Percentiles rank a stretch among this genome's conserved stretches.
Conservation (phyloP, 2,329 filamentous ascomycete genomes). For the Beauveria medogensis region DNA sequence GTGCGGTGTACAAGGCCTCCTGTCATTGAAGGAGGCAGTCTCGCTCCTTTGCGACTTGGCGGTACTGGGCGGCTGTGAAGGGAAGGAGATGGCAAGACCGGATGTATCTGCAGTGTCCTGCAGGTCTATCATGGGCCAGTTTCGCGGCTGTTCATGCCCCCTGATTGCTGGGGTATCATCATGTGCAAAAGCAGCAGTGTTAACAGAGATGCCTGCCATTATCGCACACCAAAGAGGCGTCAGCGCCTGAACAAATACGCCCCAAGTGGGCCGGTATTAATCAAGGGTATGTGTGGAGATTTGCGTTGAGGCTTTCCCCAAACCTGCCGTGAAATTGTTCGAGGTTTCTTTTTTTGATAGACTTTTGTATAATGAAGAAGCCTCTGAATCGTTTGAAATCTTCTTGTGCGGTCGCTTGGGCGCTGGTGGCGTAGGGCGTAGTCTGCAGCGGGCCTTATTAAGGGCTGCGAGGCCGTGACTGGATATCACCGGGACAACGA, state of each 20-base stretch:
- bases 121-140: neutral
- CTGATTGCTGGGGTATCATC: slow-evolving; percentile 2
- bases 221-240: neutral
- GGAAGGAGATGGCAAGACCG: slow-evolving; percentile 1
- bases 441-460: neutral
- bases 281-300: slow-evolving; percentile 4
- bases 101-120: neutral
- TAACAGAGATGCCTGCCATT: slow-evolving; percentile 8
- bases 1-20: neutral
- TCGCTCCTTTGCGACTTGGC: neutral
- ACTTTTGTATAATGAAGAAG: too few species aligned
- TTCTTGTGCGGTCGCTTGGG: neutral
- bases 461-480: neutral
- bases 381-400: neutral
- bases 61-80: neutral
- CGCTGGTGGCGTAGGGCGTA: neutral
- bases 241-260: neutral
- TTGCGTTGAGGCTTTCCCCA: neutral
- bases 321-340: too few species aligned
- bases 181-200: neutral
- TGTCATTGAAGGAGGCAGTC: neutral
- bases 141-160: slow-evolving; percentile 8
- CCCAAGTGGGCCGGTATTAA: slow-evolving; percentile 9
- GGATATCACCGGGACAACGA: neutral
- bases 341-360: too few species aligned